Conservation (phyloP, 495 filamentous ascomycete species). For the Penicillium antarcticum region DNA sequence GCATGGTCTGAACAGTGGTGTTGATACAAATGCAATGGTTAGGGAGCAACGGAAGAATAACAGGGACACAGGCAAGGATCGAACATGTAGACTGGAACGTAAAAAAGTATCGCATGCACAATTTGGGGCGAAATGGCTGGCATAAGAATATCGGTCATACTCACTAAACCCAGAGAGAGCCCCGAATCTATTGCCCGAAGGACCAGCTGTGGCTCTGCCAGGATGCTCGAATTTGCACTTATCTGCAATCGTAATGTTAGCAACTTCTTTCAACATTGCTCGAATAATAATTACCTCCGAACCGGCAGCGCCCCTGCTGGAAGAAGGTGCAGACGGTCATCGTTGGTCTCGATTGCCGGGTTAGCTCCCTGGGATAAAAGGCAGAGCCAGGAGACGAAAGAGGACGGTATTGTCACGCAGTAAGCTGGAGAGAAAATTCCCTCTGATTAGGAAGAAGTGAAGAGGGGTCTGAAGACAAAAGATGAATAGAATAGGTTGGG, state of each 20-base stretch:
- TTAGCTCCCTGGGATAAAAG: background rate
- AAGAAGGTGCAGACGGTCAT: constrained; percentile 72
- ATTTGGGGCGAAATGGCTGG: background rate
- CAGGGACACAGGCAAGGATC: background rate
- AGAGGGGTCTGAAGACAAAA: too few species aligned
- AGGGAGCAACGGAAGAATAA: background rate
- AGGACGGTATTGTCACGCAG: too few species aligned
- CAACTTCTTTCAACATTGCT: background rate
- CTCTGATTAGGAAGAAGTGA: too few species aligned
- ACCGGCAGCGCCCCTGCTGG: constrained; percentile 69
- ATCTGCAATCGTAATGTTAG: constrained; percentile 33
- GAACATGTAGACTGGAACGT: background rate
- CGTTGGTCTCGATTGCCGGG: constrained; percentile 2
- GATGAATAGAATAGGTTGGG: too few species aligned
- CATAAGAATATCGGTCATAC: constrained; percentile 8
- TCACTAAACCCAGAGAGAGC: constrained; percentile 38
- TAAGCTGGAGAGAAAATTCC: too few species aligned
- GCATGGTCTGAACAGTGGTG: background rate
- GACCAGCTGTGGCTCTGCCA: constrained; percentile 21
- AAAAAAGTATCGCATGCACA: background rate
- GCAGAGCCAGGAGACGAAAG: background rate
- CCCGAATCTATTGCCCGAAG: constrained; percentile 44
- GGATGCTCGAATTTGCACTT: constrained; percentile 57
- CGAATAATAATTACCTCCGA: constrained; percentile 50
- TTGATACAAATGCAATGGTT: background rate